Evolutionary conservation across 371 early-diverging fungal species (phyloP), one percentile per base, ranked within the genome.

Genomic region (Hamiltosporidium tvaerminnensis): DNA sequence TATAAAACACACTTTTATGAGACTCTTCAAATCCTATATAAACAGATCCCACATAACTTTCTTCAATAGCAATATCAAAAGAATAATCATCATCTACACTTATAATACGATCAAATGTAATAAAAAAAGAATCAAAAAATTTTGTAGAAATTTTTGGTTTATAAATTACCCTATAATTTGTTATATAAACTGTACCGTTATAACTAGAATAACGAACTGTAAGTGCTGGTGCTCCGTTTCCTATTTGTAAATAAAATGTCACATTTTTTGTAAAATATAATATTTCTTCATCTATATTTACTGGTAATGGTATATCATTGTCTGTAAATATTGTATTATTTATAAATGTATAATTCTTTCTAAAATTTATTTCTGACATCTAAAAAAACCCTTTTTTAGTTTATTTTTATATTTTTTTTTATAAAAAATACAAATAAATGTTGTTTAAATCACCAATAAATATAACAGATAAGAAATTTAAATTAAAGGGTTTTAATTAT

Each of bases 121-220:
- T 47, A 38, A 44, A 61, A 44, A 72, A 72, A 2, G 72, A 72
- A 35, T 62, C 59, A 44, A 72, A 72, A 49, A 1, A 12, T 12
- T 57, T 33, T 30, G 54, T 48, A 10, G 36, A 30, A 9, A n/a
- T 49, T 12, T 9, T 30, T 38, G 68, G 68, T 44, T 56, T 64
- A 58, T 70, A 73, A 12, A 73, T 62, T 0, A 73, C 3, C 37
- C 73, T 38, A 41, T 61, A 66, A 53, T 56, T 66, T 44, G 73
- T 73, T 14, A 73, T 12, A 54, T 60, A 73, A 3, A 73, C 1
- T 14, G 39, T 39, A 1, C 73, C 73, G 10, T 30, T 52, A 2
- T 35, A 7, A 9, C 67, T 66, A 1, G 0, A 16, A 57, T 64
- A 63, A 3, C 50, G 59, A 2, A 23, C 35, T 0, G 73, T 69